Evolutionary conservation across 805 yeast genomes (phyloP), one percentile per base, ranked within the genome.

Genomic region (Wickerhamiella parazyma): DNA sequence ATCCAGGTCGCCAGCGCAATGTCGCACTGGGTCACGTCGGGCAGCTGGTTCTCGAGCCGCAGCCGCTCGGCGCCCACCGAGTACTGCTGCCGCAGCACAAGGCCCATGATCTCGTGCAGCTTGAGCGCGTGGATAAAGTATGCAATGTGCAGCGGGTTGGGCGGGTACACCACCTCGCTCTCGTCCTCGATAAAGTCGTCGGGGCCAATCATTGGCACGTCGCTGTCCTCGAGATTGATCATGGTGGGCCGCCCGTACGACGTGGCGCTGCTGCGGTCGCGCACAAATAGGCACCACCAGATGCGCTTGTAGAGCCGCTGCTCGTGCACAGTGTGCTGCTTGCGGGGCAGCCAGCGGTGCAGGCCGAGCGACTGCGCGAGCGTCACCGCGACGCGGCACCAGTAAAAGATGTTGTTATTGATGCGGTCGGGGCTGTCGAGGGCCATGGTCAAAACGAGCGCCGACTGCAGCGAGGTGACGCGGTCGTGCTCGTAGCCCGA

Each of bases 1-100:
- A 80, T 75, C 89, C 87, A 81, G 40, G 76, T 68, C 16, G 84
- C 83, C 77, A 82, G 72, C 41, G 82, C 67, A 71, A 75, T 68
- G 57, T 82, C 93, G 57, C 85, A 77, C 51, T 76, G 78, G 12
- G 66, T 59, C 25, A 70, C 72, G 67, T 67, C 76, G 59, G 66
- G 70, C 66, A 62, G 64, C 59, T 54, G 67, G 54, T 63, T 68
- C 33, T 49, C 57, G 24, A 55, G 46, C 47, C 68, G 51, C 4
- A 71, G 60, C 52, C 63, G 67, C 55, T 78, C 80, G 0, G 82
- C 78, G 46, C 76, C 76, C 16, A 80, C 81, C 11, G 82, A 70
- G 56, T 75, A 76, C 60, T 80, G 87, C 54, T 78, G 78, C 42
- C 73, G 71, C 50, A 78, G 65, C 21, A 80, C 76, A 29, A 78